Percentiles rank a stretch among this genome's conserved stretches.
phyloP scores from a whole-genome alignment of 768 basidiomycete species.

The Boletus tomentosulus region DNA sequence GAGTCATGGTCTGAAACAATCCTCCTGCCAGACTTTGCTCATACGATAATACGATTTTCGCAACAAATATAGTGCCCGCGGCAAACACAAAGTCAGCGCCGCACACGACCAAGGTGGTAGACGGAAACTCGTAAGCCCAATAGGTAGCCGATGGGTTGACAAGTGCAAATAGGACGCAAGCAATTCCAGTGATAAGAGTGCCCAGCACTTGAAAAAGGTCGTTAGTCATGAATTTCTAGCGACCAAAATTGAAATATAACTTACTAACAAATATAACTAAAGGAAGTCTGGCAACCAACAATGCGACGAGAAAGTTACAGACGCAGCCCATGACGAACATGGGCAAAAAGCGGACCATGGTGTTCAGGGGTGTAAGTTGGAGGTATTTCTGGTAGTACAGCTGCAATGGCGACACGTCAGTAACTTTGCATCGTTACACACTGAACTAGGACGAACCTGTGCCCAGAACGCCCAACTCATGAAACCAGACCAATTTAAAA shows the following conservation, averaged over 20 bases:
- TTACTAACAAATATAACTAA: conserved; percentile 56
- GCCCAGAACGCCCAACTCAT: conserved; percentile 50
- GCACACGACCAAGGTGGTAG: conserved; percentile 58
- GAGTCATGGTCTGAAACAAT: conserved; percentile 75
- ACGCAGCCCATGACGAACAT: conserved; percentile 63
- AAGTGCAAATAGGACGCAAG: conserved; percentile 64
- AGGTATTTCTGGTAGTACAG: conserved; percentile 71
- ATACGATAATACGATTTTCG: conserved; percentile 57
- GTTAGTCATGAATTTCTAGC: neutral
- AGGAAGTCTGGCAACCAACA: conserved; percentile 52
- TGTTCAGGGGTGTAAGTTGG: conserved; percentile 48
- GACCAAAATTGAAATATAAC: neutral
- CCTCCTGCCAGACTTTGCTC: conserved; percentile 78
- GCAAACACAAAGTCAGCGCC: conserved; percentile 79
- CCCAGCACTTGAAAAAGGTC: conserved; percentile 41
- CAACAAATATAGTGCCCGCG: conserved; percentile 69
- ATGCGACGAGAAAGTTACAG: conserved; percentile 63
- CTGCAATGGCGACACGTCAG: conserved; percentile 28
- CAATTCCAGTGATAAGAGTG: conserved; percentile 52
- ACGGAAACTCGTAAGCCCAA: conserved; percentile 77
- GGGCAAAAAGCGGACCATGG: conserved; percentile 65
- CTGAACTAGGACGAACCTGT: conserved; percentile 27
- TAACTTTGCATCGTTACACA: neutral
- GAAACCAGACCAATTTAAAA: conserved; percentile 61
- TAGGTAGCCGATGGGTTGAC: conserved; percentile 55